phyloP scores from a whole-genome alignment of 208 protist genomes.

The Acanthamoeba quina region DNA sequence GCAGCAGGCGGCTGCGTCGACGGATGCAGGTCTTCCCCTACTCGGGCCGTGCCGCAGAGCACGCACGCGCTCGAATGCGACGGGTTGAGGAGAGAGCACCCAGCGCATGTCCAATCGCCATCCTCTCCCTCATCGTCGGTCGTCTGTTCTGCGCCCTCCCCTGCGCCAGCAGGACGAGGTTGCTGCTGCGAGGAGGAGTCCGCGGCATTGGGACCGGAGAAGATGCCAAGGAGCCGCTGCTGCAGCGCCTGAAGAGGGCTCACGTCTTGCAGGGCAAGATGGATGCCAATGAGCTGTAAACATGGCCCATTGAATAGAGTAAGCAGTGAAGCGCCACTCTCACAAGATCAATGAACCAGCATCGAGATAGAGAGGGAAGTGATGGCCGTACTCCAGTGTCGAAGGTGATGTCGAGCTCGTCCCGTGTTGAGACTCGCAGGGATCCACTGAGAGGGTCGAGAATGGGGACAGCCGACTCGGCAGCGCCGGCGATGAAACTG shows the following conservation, averaged over 20 bases:
- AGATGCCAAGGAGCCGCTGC: neutral
- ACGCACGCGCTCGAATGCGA: neutral
- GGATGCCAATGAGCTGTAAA: neutral
- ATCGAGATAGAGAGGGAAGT: neutral
- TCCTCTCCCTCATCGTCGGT: neutral
- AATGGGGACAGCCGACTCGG: neutral
- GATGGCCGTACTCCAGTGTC: neutral
- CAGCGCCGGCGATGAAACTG: neutral
- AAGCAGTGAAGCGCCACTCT: neutral
- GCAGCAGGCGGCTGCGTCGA: neutral
- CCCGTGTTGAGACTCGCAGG: neutral
- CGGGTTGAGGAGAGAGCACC: neutral
- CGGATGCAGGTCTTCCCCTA: neutral
- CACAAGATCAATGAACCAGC: neutral
- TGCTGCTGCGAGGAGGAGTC: neutral
- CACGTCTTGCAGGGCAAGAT: conserved; percentile 8
- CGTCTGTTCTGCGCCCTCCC: neutral
- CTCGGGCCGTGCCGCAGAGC: neutral
- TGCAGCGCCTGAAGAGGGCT: neutral
- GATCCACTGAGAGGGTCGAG: conserved; percentile 22
- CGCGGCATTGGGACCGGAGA: neutral
- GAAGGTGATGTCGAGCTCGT: conserved; percentile 8
- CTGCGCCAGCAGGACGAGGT: neutral
- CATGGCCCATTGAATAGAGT: neutral
- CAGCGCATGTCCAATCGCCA: neutral